These are phyloP conservation scores for Cadophora malorum DNA, from an alignment of 2,329 filamentous ascomycete genomes.

Conservation along the genomic window DNA sequence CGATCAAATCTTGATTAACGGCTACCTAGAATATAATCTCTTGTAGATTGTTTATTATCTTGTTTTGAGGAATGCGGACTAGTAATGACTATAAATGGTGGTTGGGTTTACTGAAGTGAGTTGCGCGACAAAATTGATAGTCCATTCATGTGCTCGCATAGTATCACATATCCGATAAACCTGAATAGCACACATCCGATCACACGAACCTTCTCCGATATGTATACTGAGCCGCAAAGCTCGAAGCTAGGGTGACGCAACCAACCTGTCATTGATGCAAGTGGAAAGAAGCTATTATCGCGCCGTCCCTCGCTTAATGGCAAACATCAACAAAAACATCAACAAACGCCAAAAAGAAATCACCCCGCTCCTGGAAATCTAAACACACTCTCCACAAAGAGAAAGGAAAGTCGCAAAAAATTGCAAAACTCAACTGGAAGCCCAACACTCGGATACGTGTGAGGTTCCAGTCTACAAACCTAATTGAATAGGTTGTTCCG, in stretches of 20 bases:
- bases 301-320: not conserved
- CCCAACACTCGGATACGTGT: conserved; percentile 9
- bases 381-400: no score
- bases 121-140: no score
- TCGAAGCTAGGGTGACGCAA: not conserved
- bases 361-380: not conserved
- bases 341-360: not conserved
- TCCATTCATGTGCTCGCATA: no score
- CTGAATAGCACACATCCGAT: no score
- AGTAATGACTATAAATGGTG: no score
- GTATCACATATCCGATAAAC: not conserved
- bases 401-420: not conserved
- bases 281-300: not conserved
- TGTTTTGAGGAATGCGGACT: no score
- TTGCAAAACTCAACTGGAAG: conserved; percentile 4
- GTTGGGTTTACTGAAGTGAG: no score
- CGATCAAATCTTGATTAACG: no score
- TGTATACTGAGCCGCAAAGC: not conserved
- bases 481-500: conserved; percentile 3
- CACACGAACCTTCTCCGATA: not conserved
- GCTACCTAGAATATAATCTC: no score
- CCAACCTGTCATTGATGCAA: not conserved
- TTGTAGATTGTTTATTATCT: no score
- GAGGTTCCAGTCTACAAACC: conserved; percentile 12
- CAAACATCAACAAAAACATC: conserved; percentile 2